Percentiles rank a stretch among this genome's conserved stretches.
phyloP scores from a whole-genome alignment of 768 basidiomycete species.

The Rhodotorula graminis region DNA sequence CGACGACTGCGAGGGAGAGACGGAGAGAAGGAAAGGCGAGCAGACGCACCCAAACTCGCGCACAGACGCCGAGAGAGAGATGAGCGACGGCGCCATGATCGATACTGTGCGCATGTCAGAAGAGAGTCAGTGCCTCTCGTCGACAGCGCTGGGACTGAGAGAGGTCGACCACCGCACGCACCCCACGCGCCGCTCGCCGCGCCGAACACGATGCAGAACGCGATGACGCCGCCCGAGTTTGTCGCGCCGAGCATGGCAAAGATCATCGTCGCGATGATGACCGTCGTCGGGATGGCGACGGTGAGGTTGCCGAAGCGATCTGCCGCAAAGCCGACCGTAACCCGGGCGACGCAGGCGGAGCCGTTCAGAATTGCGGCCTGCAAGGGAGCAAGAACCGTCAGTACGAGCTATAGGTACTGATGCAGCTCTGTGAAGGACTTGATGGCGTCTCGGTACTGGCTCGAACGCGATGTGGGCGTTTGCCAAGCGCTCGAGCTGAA shows the following conservation, averaged over 20 bases:
- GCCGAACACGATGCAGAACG: conserved; percentile 21
- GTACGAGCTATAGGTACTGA: too few species aligned
- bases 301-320: conserved; percentile 16
- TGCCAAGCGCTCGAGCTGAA: too few species aligned
- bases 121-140: neutral
- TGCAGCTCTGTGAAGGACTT: too few species aligned
- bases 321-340: conserved; percentile 2
- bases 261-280: neutral
- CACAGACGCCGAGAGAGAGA: neutral
- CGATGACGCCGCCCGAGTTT: neutral
- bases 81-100: conserved; percentile 6
- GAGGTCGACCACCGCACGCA: neutral
- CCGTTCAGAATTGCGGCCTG: conserved; percentile 18
- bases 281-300: neutral
- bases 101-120: neutral
- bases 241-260: conserved; percentile 26
- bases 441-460: too few species aligned
- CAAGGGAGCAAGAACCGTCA: too few species aligned
- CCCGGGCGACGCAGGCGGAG: neutral
- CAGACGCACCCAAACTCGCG: conserved; percentile 6
- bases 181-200: conserved; percentile 2
- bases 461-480: neutral
- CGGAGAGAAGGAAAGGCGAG: neutral
- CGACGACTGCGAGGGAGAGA: neutral
- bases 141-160: too few species aligned